Evolutionary conservation across 257 asterid genomes (phyloP), one percentile per base, ranked within the genome.

Genomic region (Solanum lycopersicoides): DNA sequence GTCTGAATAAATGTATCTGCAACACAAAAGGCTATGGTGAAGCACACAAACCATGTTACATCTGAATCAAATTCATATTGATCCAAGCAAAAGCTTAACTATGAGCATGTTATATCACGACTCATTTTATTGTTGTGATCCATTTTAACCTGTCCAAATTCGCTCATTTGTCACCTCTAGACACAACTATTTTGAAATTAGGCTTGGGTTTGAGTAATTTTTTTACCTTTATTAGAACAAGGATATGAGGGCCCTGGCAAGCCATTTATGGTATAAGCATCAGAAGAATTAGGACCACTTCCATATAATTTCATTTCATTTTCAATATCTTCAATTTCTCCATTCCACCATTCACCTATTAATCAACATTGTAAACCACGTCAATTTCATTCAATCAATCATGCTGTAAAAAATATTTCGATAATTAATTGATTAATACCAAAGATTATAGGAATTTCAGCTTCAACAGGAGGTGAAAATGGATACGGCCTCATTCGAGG

Each of bases 201-300:
- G 23, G 7, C 44, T 9, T 32, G 4, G 44, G 44, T 18, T 37
- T 20, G 18, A 74, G 5, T 12, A 20, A 59, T 59, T n/a, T 6
- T 16, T 5, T 87, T 76, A 95, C 98, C 98, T 90, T 93, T 89
- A 82, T 77, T 65, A 82, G 99, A 93, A 69, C 98, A 94, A 44
- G 92, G 91, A 87, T 95, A 95, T 12, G 91, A 83, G 2, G 98
- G 98, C 16, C 98, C 99, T 6, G 99, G 99, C 23, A 94, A 91
- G 82, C 98, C 99, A 89, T 96, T 95, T 60, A 96, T 93, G 89
- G 98, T 96, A 87, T 95, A 96, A 45, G 98, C 99, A 91, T 95
- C 95, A 0, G 99, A 96, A 84, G 90, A 28, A n/a, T 92, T 86
- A 65, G 98, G 98, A 12, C 98, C 99, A 30, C 90, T 95, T 5